phyloP scores from a whole-genome alignment of 805 yeast species.

The Suhomyces kilbournensis region DNA sequence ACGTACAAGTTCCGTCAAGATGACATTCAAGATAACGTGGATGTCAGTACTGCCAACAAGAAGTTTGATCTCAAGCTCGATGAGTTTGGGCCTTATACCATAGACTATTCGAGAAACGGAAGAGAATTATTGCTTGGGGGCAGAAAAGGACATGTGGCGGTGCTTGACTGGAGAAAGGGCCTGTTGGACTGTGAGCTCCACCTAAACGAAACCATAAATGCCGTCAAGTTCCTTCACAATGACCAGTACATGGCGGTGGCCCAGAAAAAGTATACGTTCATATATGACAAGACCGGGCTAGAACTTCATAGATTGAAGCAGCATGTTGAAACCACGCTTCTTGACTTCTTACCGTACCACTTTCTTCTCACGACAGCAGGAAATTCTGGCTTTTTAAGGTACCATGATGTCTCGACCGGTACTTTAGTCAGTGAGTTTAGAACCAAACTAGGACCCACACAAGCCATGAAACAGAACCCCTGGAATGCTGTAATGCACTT shows the following conservation, averaged over 20 bases:
- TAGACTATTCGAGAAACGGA: slow-evolving; percentile 86
- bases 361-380: slow-evolving; percentile 86
- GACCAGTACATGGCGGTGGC: slow-evolving; percentile 96
- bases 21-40: slow-evolving; percentile 75
- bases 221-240: slow-evolving; percentile 86
- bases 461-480: slow-evolving; percentile 84
- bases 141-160: slow-evolving; percentile 89
- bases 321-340: slow-evolving; percentile 77
- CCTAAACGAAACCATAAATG: slow-evolving; percentile 84
- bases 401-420: slow-evolving; percentile 96
- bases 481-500: slow-evolving; percentile 94
- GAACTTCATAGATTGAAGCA: slow-evolving; percentile 90
- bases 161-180: slow-evolving; percentile 94
- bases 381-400: slow-evolving; percentile 80
- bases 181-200: slow-evolving; percentile 75
- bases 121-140: slow-evolving; percentile 84
- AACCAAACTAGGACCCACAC: slow-evolving; percentile 88
- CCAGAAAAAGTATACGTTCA: slow-evolving; percentile 89
- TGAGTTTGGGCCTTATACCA: slow-evolving; percentile 81
- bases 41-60: slow-evolving; percentile 69
- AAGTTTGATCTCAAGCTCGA: slow-evolving; percentile 67
- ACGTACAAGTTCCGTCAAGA: slow-evolving; percentile 82
- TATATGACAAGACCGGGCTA: slow-evolving; percentile 86
- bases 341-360: slow-evolving; percentile 92
- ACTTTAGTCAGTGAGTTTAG: slow-evolving; percentile 75